Base-by-base conservation (phyloP, 345 rosid genomes). In the Ceriops zippeliana region DNA sequence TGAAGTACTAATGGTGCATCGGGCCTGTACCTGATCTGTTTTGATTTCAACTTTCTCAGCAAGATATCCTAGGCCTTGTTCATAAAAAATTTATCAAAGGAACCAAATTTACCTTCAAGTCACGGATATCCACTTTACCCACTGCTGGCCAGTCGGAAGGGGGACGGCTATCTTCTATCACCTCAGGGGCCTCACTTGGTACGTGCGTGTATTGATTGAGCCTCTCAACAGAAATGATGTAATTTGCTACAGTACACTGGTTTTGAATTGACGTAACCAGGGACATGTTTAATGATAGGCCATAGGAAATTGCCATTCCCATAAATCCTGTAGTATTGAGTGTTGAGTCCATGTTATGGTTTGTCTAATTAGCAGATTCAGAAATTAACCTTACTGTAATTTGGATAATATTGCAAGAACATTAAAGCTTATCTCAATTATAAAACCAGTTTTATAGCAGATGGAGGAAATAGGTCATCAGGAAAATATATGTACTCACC, bases 301-400 rank as follows among this genome's bases (percentile, higher is more conserved):
- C 99, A 52, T 95, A 91, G 5, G 99, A 91, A 70, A 95, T 82
- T n/a, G 99, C 96, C 98, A 95, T 87, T 75, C 99, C 99, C 2
- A 95, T 83, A 70, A 95, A 95, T 51, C 99, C 99, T 95, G 90
- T 76, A 70, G 58, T 31, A 67, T 70, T 30, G 68, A 1, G 59
- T 34, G 62, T n/a, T 6, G 24, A 28, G 10, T 17, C 52, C 3
- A 42, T 46, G 49, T 6, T 16, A 31, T 2, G 20, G 27, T 34
- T 67, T 35, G 56, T 59, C 26, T 30, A n/a, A 26, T 21, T 21
- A n/a, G 68, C 71, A 31, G 21, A 53, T 10, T 4, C 8, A 61
- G 59, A 27, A 70, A 26, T 57, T 34, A 64, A 51, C 58, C 7
- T 37, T 22, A 61, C 30, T 37, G 26, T 16, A 16, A 22, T 24